Base-by-base conservation (phyloP, 176 grass and related monocot species). In the Dendrocalamus sinicus region DNA sequence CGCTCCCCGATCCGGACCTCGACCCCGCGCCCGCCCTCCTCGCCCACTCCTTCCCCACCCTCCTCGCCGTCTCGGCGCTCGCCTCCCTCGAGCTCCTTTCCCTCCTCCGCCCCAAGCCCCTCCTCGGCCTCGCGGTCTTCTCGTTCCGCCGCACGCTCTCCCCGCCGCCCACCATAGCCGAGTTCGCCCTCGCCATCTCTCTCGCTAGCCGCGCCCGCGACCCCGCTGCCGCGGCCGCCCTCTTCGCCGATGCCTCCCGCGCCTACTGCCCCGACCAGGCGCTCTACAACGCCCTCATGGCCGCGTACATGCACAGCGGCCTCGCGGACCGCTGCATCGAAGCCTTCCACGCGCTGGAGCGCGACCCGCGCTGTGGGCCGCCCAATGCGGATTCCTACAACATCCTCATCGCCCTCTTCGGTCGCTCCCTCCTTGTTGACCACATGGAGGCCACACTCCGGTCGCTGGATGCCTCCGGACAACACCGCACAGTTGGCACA, bases 221-320 rank as follows among this genome's bases (percentile, higher is more conserved):
- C 62, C 63, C 74, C 20, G 58, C 67, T 23, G 47, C 77, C 16
- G 93, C 93, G 0, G 75, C 81, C 15, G 40, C 47, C 35, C 72
- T 96, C 84, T 99, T 99, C 82, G 43, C 62, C 35, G 92, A 91
- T 8, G 92, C 92, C 14, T 44, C 84, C 30, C 72, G 58, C 20
- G 46, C 51, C 11, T 82, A 84, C 43, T 76, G 83, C 67, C 86
- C 88, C 9, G 82, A 99, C 78, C 64, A 82, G 32, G 84, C 65
- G 3, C 86, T 96, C 60, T 99, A 96, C 79, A 99, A 96, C 69
- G 92, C 92, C 22, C 96, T 99, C 66, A 96, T 99, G 92, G 62
- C 93, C 8, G 81, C 90, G 4, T 96, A 94, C 90, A 95, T 94
- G 96, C 91, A 91, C 71, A 71, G 57, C 80, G 96, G 93, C 26